These are phyloP conservation scores for Paraurostyla sp. DNA, from an alignment of 73 alveolate genomes.

Conservation along the genomic window DNA sequence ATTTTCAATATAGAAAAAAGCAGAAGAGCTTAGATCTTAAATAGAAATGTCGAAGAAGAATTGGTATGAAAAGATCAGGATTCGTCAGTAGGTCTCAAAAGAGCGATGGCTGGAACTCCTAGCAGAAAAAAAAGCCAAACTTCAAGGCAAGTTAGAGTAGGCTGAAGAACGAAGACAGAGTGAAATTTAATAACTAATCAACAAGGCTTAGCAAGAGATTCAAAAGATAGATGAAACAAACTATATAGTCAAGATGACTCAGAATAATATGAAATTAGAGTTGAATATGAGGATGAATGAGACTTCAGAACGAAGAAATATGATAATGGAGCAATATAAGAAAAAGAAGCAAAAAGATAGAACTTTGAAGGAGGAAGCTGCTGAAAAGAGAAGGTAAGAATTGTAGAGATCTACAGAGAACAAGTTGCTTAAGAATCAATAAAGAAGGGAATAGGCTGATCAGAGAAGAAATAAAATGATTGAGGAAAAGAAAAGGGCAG, in stretches of 20 bases:
- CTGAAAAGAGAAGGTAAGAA: slow-evolving; percentile 55
- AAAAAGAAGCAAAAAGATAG: slow-evolving; percentile 31
- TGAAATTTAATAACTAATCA: not conserved
- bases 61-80: slow-evolving; percentile 35
- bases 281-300: slow-evolving; percentile 35
- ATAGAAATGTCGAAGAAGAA: slow-evolving; percentile 41
- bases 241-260: slow-evolving; percentile 54
- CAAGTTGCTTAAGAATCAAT: slow-evolving; percentile 35
- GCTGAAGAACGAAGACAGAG: slow-evolving; percentile 66
- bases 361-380: slow-evolving; percentile 52
- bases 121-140: slow-evolving; percentile 33
- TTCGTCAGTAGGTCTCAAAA: slow-evolving; percentile 46
- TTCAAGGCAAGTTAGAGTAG: slow-evolving; percentile 40
- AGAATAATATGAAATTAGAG: slow-evolving; percentile 57
- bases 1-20: slow-evolving; percentile 15
- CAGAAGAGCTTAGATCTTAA: slow-evolving; percentile 38
- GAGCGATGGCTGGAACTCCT: slow-evolving; percentile 26
- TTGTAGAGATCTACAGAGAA: not conserved
- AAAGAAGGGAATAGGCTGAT: slow-evolving; percentile 43
- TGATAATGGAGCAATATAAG: slow-evolving; percentile 21
- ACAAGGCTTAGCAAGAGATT: slow-evolving; percentile 64
- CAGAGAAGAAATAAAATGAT: slow-evolving; percentile 23
- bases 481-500: slow-evolving; percentile 34
- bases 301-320: slow-evolving; percentile 56
- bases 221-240: slow-evolving; percentile 64